Evolutionary conservation across 164 flowering plant species (phyloP), one percentile per base, ranked within the genome.

Genomic region (Stephania yunnanensis): DNA sequence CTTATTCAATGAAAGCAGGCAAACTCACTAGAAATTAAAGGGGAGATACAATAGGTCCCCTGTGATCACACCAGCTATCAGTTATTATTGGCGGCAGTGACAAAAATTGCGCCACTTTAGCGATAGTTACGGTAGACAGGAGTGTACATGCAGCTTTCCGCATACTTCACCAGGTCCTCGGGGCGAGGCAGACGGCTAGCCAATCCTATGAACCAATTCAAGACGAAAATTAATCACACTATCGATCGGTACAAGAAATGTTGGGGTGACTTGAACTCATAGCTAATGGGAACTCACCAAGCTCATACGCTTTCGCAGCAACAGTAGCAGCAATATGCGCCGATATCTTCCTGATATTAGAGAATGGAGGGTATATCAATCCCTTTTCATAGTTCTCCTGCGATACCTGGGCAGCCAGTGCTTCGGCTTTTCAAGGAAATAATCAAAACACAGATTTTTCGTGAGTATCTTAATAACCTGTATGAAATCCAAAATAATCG

Each of bases 121-220:
- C 93, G 82, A 84, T 83, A 95, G 74, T 44, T 83, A 44, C 97
- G 86, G 84, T 95, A 95, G 67, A 79, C 68, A 42, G 97, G 99
- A 68, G 83, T 86, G 88, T 91, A 95, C 99, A 95, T 95, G 87
- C 97, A 89, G 79, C 97, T 93, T 77, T 92, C 97, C 19, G 97
- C 99, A 77, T 78, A 90, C 86, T 88, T 84, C 30, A 93, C 80
- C 29, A 95, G 87, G 78, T 95, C 81, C 53, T 75, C 87, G 1
- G 99, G 99, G 30, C 83, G 97, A 73, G 97, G 97, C 13, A 90
- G 94, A 30, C 86, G 90, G 1, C 90, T 88, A 6, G 96, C 98
- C 82, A 94, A 69, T 44, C 98, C 98, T 92, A 58, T 12, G 25
- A 31, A 50, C 12, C 55, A 50, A 50, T 50, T 50, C 55, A 50